Base-by-base conservation (phyloP, 768 basidiomycete genomes). In the Royoungia palumana region DNA sequence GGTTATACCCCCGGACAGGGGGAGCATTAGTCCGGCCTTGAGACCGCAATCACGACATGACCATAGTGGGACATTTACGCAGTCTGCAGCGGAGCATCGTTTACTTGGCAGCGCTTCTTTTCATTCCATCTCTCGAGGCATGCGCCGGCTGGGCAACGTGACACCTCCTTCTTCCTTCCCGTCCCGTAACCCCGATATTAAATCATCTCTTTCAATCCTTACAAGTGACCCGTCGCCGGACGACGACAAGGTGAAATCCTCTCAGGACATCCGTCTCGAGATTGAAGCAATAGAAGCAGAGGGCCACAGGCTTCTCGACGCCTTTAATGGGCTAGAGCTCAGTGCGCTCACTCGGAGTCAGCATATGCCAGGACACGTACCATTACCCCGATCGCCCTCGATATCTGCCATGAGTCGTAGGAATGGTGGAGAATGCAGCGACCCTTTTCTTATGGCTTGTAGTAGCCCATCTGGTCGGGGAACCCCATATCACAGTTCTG, bases 291-390 rank as follows among this genome's bases (percentile, higher is more conserved):
- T 91, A 36, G 87, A 89, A 62, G 81, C 81, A 27, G 88, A 91
- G 61, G 81, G 78, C 6, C 75, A 76, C 52, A 73, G 84, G 41
- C 66, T 90, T 39, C 76, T 89, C 67, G 88, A 90, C 59, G 87
- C 87, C 4, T 90, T 90, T 64, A 87, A 80, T 56, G 86, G 88
- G 9, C 72, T 90, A 34, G 88, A 90, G 64, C 72, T 90, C 49
- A 84, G 76, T 28, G 79, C 83, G 19, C 68, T 89, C 41, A 81
- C 82, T 10, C 62, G 69, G 51, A 59, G 49, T 51, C 68, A 64
- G 36, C 54, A 63, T 7, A 40, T 20, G 42, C 44, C 64, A 4
- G 55, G 58, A 19, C 53, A 65, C 24, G n/a, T 46, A 36, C 48
- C 54, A 6, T 41, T 61, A 30, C 65, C 67, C 21, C 68, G 53